A percentile compares a stretch with the other conserved stretches of the same genome.
These are phyloP conservation scores for Ophiostoma populinum DNA, from an alignment of 2,329 filamentous ascomycete genomes.

Conservation along the genomic window DNA sequence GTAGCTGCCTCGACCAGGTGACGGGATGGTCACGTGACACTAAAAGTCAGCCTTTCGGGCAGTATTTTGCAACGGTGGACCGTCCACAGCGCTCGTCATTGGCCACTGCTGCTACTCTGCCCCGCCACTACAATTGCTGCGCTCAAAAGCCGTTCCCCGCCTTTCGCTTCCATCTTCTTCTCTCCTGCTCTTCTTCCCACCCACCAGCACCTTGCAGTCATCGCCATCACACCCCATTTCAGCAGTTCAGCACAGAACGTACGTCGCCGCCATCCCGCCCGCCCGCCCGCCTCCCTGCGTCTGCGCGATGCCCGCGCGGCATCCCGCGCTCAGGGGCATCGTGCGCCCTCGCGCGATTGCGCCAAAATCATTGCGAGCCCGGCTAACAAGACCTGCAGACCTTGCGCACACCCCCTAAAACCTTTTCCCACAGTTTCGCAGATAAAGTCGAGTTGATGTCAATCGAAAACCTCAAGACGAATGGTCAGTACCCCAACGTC, in stretches of 20 bases:
- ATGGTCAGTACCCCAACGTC: slow-evolving; percentile 62
- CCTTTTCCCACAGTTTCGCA: slow-evolving; percentile 10
- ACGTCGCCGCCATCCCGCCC: too few species aligned
- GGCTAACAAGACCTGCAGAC: background rate
- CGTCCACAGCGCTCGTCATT: slow-evolving; percentile 2
- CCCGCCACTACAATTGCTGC: slow-evolving; percentile 11
- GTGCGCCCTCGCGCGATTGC: too few species aligned
- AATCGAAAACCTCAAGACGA: slow-evolving; percentile 97
- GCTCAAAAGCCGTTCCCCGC: slow-evolving; percentile 3
- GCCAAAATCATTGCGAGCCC: too few species aligned
- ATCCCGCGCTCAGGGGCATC: too few species aligned
- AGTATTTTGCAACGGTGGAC: slow-evolving; percentile 8
- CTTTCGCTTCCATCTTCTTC: slow-evolving; percentile 1
- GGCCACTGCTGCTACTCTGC: slow-evolving; percentile 5
- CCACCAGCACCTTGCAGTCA: too few species aligned
- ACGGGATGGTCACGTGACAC: too few species aligned
- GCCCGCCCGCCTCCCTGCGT: too few species aligned
- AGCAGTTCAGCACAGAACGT: too few species aligned
- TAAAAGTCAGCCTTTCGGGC: slow-evolving; percentile 1
- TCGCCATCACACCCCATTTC: too few species aligned
- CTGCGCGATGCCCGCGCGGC: too few species aligned
- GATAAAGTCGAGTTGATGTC: slow-evolving; percentile 41
- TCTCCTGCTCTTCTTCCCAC: slow-evolving; percentile 4
- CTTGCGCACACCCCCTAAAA: slow-evolving; percentile 3
- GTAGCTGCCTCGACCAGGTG: too few species aligned